A percentile compares a stretch with the other conserved stretches of the same genome.
Evolutionary conservation across 2,329 filamentous ascomycete species (phyloP).

Genomic region (Chaetomiaceae sp.): DNA sequence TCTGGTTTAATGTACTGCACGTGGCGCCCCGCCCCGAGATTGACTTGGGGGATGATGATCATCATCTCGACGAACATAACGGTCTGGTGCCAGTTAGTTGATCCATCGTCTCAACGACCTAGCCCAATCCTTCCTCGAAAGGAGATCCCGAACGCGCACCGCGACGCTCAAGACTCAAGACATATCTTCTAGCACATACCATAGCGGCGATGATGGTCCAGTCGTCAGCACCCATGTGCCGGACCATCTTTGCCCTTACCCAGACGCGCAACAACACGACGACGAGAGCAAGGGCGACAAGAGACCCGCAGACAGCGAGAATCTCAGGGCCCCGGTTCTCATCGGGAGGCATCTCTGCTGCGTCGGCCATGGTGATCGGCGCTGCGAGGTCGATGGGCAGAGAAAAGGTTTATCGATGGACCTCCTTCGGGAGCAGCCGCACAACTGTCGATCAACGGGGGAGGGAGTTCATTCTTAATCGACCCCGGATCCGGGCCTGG

Average conservation of each 20-base stretch:
- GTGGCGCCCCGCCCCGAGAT: slow-evolving; percentile 28
- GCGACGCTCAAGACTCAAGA: too few species aligned
- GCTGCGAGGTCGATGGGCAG: not conserved
- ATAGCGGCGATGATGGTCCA: slow-evolving; percentile 29
- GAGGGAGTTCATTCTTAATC: not conserved
- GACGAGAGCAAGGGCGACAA: slow-evolving; percentile 27
- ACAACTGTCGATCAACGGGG: not conserved
- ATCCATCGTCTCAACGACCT: not conserved
- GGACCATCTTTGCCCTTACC: slow-evolving; percentile 28
- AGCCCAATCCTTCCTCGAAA: too few species aligned
- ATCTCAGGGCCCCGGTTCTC: slow-evolving; percentile 32
- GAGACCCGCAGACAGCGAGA: slow-evolving; percentile 28
- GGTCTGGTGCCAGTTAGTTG: slow-evolving; percentile 6
- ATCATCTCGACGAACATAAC: slow-evolving; percentile 29
- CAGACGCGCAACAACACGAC: slow-evolving; percentile 27
- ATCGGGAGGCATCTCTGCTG: slow-evolving; percentile 23
- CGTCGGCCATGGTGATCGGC: slow-evolving; percentile 16
- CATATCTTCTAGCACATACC: too few species aligned
- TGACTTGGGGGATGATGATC: slow-evolving; percentile 30
- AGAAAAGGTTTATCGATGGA: not conserved
- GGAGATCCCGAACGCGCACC: too few species aligned
- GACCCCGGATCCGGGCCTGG: not conserved
- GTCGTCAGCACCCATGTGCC: slow-evolving; percentile 29
- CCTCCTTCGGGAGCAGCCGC: not conserved
- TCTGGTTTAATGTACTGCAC: slow-evolving; percentile 27